Evolutionary conservation across 2,329 filamentous ascomycete genomes (phyloP).

Genomic region (Iodosphaeria phyllophila): DNA sequence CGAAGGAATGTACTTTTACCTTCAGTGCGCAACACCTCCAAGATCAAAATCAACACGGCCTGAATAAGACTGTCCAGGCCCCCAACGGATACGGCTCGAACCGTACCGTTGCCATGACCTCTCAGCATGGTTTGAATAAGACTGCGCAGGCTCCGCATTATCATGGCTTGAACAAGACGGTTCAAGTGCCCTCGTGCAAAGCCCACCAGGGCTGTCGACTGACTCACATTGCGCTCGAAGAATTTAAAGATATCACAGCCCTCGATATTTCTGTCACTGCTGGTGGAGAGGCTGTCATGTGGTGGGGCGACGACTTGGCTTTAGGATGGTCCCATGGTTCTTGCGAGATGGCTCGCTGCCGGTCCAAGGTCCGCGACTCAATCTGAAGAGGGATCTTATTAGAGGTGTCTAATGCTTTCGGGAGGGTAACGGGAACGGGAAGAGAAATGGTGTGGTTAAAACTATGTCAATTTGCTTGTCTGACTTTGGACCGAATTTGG

Average conservation of each 20-base stretch:
- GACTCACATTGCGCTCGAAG: conserved; percentile 6
- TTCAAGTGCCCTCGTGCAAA: conserved; percentile 9
- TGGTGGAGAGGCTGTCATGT: conserved; percentile 16
- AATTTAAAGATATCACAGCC: conserved; percentile 11
- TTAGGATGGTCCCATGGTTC: conserved; percentile 23
- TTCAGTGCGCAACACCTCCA: conserved; percentile 10
- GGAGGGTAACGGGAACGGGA: too few relatives aligned
- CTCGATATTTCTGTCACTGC: conserved; percentile 21
- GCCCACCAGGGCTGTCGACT: conserved; percentile 7
- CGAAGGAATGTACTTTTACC: conserved; percentile 10
- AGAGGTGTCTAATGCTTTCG: too few relatives aligned
- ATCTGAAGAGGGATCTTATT: too few relatives aligned
- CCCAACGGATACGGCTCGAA: too few relatives aligned
- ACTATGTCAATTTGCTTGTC: too few relatives aligned
- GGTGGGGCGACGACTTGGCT: conserved; percentile 27
- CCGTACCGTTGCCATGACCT: conserved; percentile 3
- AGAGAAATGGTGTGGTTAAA: too few relatives aligned
- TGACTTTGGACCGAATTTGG: too few relatives aligned
- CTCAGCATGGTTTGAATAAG: neutral
- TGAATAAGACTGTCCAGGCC: neutral
- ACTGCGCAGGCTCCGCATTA: neutral
- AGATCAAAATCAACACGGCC: neutral
- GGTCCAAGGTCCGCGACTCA: conserved; percentile 14
- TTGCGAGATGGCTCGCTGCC: conserved; percentile 19
- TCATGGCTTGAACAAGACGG: too few relatives aligned